These are phyloP conservation scores for Escovopsis sp. DNA, from an alignment of 2,329 filamentous ascomycete genomes.

Conservation along the genomic window DNA sequence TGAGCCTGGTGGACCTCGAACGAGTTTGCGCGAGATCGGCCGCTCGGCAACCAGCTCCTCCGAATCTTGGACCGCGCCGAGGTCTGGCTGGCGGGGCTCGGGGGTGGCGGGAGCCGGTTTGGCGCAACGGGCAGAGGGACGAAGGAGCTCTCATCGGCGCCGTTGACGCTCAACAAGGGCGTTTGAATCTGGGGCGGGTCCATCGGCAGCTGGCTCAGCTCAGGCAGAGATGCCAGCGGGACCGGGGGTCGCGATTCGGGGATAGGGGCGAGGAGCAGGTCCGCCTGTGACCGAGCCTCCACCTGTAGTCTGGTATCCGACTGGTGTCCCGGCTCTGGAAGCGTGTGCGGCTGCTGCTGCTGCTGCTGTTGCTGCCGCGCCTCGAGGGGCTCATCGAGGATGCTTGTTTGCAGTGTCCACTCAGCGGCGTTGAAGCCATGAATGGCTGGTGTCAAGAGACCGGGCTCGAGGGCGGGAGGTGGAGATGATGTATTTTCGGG, in stretches of 20 bases:
- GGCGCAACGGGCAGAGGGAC: conserved; percentile 15
- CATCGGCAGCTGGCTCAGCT: conserved; percentile 15
- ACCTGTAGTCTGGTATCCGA: background rate
- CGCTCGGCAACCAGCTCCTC: conserved; percentile 38
- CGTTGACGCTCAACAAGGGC: conserved; percentile 3
- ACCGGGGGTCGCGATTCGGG: conserved; percentile 3
- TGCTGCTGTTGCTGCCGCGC: background rate
- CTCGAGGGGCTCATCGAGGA: background rate
- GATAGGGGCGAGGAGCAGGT: conserved; percentile 1
- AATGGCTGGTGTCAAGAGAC: background rate
- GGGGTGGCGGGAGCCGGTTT: conserved; percentile 16
- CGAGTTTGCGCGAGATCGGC: conserved; percentile 36
- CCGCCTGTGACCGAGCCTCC: conserved; percentile 1
- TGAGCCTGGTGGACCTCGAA: conserved; percentile 9
- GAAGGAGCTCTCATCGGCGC: conserved; percentile 4
- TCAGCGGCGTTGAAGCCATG: background rate
- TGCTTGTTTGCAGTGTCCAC: background rate
- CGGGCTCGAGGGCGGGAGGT: background rate
- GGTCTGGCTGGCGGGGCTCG: conserved; percentile 28
- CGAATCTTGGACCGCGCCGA: conserved; percentile 15
- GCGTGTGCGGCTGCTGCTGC: background rate
- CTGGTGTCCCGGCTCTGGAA: no score
- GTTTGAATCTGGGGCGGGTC: background rate
- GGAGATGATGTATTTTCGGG: conserved; percentile 2
- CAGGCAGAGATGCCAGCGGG: conserved; percentile 1